Evolutionary conservation across 108 stramenopile genomes (phyloP), one percentile per base, ranked within the genome.

Genomic region (Aurantiochytrium sp.): DNA sequence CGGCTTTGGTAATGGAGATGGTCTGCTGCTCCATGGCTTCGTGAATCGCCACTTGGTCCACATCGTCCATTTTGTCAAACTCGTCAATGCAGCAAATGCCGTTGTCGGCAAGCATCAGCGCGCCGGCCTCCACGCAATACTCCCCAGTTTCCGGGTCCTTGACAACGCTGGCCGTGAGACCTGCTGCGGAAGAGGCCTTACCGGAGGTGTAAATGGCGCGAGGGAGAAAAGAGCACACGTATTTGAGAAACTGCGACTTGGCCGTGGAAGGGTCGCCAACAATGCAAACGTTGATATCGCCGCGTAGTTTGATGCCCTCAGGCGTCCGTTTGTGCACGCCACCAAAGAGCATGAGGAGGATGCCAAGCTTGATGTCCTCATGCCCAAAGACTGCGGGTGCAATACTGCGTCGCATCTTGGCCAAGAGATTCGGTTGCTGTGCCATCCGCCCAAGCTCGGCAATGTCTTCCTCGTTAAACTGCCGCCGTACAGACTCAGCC

Each of bases 11-110:
- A 90, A 99, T 98, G 90, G 95, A 97, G 90, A 99, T 99, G 4
- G 99, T 99, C 93, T 99, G 99, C 89, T 94, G 93, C 59, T 94
- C 94, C 93, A 94, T 94, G 5, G 93, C 93, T 91, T 99, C 98
- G 93, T 99, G 99, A 90, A 97, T 97, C 5, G 96, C 97, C 42
- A 98, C 98, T 94, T 98, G 97, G 92, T 99, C 98, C n/a, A 93
- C 92, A 35, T 90, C 93, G 72, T 98, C 98, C 98, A 99, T 99
- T 93, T 99, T 97, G 72, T 98, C 97, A 72, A 95, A 96, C 92
- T 98, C 96, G 89, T 98, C 98, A 88, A 99, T 99, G 92, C 98
- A 99, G 92, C 98, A 98, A 88, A 99, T 97, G 29, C 99, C 99
- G 95, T 98, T 98, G 89, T 99, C 99, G 8, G 99, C 99, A 35